Evolutionary conservation across 1,284 basidiomycete species (phyloP), one percentile per base, ranked within the genome.

Genomic region (Earliella scabrosa): DNA sequence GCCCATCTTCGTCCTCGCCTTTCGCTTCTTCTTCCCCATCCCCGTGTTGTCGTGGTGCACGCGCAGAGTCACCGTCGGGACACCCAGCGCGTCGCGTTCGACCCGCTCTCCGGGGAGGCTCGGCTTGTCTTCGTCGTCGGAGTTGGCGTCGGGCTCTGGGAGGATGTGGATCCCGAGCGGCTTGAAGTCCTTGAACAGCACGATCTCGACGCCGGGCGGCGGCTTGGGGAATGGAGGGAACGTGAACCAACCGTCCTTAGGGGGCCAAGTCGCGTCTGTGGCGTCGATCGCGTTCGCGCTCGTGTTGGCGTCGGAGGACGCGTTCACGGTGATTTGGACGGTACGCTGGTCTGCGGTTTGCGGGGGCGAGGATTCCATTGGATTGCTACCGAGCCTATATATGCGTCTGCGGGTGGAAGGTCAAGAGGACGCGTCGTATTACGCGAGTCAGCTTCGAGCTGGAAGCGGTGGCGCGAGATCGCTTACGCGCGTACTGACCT

Each of bases 211-310:
- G n/a, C 82, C 84, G 0, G 69, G 66, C 0, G 85, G 85, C 9
- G 73, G 64, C 29, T 60, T 32, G 23, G 87, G 87, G 64, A 87
- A 88, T 0, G 88, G 87, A 0, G 87, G 88, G 65, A 85, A 89
- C 13, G 35, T 66, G 40, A 69, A 26, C 59, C 59, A 67, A 31
- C 29, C 13, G 13, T 13, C 13, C 6, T 13, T 31, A 31, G 13
- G 7, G 13, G 29, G 7, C 7, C 29, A 7, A 31, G 29, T 7
- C 29, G 29, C 29, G 29, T 6, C 7, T 13, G 6, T 31, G 35
- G 13, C 18, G 8, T 14, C 2, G n/a, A n/a, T 18, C 35, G 35
- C 8, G 35, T 18, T 38, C 14, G 35, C n/a, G n/a, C n/a, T n/a
- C n/a, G 8, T 14, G 29, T 13, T 38, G 8, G 13, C 14, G 13